Conservation (phyloP, 176 grass and related monocot species). For the Carex myosuroides region DNA sequence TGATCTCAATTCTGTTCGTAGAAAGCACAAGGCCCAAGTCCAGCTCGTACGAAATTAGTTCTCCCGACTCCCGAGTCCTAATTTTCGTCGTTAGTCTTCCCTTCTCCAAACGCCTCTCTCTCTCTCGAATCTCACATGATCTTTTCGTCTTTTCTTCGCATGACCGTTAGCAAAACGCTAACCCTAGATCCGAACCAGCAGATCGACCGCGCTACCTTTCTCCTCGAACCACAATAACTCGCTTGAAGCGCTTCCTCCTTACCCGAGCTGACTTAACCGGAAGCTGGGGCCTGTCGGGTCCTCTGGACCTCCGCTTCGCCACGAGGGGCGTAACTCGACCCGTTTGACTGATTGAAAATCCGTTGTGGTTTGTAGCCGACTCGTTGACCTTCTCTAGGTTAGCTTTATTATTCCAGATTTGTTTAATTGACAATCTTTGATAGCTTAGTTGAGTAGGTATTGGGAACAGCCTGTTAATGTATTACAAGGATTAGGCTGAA, state of each 20-base stretch:
- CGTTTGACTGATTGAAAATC: not conserved
- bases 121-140: not conserved
- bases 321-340: not conserved
- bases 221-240: not conserved
- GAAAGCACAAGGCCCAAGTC: not conserved
- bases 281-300: not conserved
- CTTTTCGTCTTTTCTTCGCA: not conserved
- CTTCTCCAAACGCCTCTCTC: not conserved
- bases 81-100: constrained; percentile 1
- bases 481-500: not conserved
- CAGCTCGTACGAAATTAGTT: not conserved
- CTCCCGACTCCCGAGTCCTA: not conserved
- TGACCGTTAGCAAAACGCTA: not conserved
- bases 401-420: not conserved
- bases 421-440: not conserved
- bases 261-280: not conserved
- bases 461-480: not conserved
- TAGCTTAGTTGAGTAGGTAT: not conserved
- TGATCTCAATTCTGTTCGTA: too few relatives aligned
- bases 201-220: not conserved
- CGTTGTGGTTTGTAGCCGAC: too few relatives aligned
- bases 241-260: not conserved
- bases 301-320: not conserved
- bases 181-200: not conserved
- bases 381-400: not conserved